Evolutionary conservation across 805 yeast genomes (phyloP), one percentile per base, ranked within the genome.

Genomic region (Huiozyma naganishii): DNA sequence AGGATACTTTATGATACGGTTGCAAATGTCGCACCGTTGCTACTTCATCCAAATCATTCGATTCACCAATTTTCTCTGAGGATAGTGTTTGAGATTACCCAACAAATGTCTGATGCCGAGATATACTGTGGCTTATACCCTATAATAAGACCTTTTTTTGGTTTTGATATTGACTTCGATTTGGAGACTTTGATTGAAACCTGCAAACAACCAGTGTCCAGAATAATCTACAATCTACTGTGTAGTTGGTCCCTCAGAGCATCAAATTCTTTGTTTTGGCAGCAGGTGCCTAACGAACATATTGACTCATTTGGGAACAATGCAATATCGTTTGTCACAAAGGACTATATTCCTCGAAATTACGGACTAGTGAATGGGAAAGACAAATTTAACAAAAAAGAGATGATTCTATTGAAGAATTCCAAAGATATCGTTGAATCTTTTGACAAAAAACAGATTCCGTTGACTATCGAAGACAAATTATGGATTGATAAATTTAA

Each of bases 11-110:
- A 81, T 74, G 83, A 78, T 47, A 60, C 81, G 4, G 62, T 79
- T 12, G 63, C 65, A 2, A 64, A 69, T 3, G 66, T 76, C 0
- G 65, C 79, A 3, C 76, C 78, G 44, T 70, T 90, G 28, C 56
- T 83, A 0, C 61, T 89, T 7, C 97, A 89, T 57, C 97, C 97
- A 0, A 89, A 87, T 59, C 82, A 77, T 42, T 80, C 94, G 79
- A 80, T 90, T 8, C 64, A 95, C 34, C 86, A 84, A 49, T 73
- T 82, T 1, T 75, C 83, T 0, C 54, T 87, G 37, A 64, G 70
- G 2, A 67, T 88, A 41, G 67, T 88, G 1, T 66, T 83, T 2
- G 71, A 82, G 0, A 72, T 85, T 1, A 76, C 84, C 1, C 68
- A 70, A 2, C 77, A 77, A 52, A 60, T 88, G 27, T 70, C 82